phyloP scores from a whole-genome alignment of 441 rosid species.

The Arabidopsis hybrid region DNA sequence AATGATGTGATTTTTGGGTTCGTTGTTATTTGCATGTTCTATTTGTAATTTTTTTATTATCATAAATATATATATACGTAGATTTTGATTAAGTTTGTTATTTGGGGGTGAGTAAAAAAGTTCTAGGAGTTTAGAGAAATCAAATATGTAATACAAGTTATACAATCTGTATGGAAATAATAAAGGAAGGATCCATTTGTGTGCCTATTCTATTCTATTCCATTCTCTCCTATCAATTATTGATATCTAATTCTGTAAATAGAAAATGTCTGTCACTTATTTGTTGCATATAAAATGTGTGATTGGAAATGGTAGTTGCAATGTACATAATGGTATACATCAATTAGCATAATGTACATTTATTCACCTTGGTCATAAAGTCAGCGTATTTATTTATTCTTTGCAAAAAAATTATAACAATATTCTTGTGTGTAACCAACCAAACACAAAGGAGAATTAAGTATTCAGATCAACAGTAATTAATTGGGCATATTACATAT shows the following conservation, averaged over 20 bases:
- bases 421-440: too few species aligned
- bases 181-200: conserved; percentile 33
- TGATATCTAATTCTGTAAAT: conserved; percentile 10
- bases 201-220: conserved; percentile 17
- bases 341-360: conserved; percentile 17
- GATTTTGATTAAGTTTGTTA: conserved; percentile 36
- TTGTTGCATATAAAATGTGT: neutral
- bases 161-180: conserved; percentile 27
- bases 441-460: too few species aligned
- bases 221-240: conserved; percentile 1
- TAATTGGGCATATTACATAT: too few species aligned
- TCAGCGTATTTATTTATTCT: conserved; percentile 33
- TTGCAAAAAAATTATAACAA: too few species aligned
- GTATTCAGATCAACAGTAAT: too few species aligned
- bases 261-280: conserved; percentile 6
- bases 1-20: conserved; percentile 43
- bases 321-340: conserved; percentile 18
- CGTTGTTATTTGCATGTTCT: conserved; percentile 26
- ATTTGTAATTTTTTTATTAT: conserved; percentile 31
- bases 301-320: conserved; percentile 34
- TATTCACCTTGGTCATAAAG: conserved; percentile 20
- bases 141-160: conserved; percentile 35
- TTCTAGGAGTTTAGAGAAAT: conserved; percentile 33
- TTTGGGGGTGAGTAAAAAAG: conserved; percentile 19
- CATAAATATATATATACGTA: conserved; percentile 31